A percentile compares a stretch with the other conserved stretches of the same genome.
Conservation (phyloP, 176 grass and related monocot genomes). For the Avena insularis region DNA sequence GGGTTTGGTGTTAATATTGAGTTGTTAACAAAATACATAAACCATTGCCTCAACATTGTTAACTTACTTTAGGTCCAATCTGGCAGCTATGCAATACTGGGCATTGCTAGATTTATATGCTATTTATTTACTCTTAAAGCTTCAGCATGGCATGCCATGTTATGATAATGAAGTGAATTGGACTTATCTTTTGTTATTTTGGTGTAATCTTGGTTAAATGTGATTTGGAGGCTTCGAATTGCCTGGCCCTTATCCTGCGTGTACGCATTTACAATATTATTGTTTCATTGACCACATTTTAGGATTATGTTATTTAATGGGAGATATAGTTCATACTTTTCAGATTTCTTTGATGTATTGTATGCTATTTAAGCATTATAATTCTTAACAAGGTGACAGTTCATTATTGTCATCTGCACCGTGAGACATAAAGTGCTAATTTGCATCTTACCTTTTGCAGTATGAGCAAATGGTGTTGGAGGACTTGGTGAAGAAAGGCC, state of each 20-base stretch:
- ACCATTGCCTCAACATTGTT: not conserved
- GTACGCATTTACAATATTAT: not conserved
- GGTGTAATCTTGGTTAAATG: not conserved
- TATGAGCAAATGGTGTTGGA: conserved; percentile 85
- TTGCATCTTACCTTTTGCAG: conserved; percentile 45
- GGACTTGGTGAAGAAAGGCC: conserved; percentile 84
- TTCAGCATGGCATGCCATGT: not conserved
- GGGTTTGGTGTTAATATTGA: conserved; percentile 4
- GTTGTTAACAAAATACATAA: not conserved
- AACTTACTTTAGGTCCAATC: not conserved
- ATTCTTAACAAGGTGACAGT: not conserved
- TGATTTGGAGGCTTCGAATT: not conserved
- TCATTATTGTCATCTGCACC: not conserved
- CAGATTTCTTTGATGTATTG: not conserved
- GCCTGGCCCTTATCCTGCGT: not conserved
- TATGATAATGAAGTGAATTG: not conserved
- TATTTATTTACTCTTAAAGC: not conserved
- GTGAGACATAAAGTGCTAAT: conserved; percentile 10
- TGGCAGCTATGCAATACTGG: not conserved
- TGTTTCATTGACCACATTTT: not conserved
- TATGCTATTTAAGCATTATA: not conserved
- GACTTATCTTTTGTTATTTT: not conserved
- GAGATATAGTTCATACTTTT: not conserved
- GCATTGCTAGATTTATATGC: not conserved
- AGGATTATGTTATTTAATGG: not conserved